Evolutionary conservation across 805 yeast species (phyloP), one percentile per base, ranked within the genome.

Genomic region (Phaffomyces opuntiae): DNA sequence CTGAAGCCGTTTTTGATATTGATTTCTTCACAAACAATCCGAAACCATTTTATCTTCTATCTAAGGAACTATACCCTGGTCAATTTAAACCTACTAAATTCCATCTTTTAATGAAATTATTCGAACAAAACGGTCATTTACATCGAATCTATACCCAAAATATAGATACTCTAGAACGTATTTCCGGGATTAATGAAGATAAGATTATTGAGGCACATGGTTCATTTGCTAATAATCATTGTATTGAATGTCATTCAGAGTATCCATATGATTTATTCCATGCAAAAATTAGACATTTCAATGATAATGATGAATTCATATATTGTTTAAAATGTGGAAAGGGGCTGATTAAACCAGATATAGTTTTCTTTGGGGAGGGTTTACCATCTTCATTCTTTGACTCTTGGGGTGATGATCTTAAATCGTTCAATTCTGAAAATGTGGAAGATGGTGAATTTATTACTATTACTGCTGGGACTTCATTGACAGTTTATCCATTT

Each of bases 1-100:
- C 97, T 1, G 99, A 91, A 60, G 97, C 97, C 0, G 96, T 91
- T 1, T 91, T 91, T 61, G 97, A 90, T 59, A 82, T 91, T 37
- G 90, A 82, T 17, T 91, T 77, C 61, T 87, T 88, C 64, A 67
- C 73, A 39, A 70, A 83, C 46, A 75, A 77, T 43, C 98, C 98
- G 0, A 72, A 77, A 49, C 93, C 97, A 0, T 91, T 91, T 59
- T 89, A 86, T 58, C 78, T 85, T 0, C 69, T 91, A 43, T 95
- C 96, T 0, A 77, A 77, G 14, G 97, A 89, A 55, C 67, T 91
- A 42, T 87, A 82, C 56, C 99, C 99, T 0, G 95, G 96, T 0
- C 81, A 83, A 52, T 91, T 81, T 59, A 64, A 75, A 27, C 97
- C 98, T 0, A 85, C 96, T 9, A 72, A 73, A 53, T 89, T 87